Evolutionary conservation across 306 rosid species (phyloP).

Genomic region (Clitoria ternatea): DNA sequence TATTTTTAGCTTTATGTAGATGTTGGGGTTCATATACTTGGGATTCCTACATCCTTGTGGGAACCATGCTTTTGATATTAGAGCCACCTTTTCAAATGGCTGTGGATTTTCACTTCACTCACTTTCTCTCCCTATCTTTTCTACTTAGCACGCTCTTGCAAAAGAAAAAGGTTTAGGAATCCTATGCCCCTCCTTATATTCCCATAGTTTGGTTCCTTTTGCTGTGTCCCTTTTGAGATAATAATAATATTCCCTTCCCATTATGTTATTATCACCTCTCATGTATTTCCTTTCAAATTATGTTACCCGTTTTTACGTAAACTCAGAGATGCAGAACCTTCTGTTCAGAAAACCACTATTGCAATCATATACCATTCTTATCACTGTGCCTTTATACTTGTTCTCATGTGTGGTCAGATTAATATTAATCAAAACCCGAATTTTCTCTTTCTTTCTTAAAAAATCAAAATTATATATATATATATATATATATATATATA

Average conservation of each 20-base stretch:
- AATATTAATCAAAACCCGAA: neutral
- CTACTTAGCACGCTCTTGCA: conserved; percentile 56
- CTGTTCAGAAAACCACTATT: conserved; percentile 31
- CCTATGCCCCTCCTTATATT: conserved; percentile 85
- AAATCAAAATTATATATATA: too few species aligned
- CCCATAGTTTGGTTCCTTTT: conserved; percentile 61
- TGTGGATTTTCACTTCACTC: conserved; percentile 47
- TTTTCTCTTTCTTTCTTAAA: too few species aligned
- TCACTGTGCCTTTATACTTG: conserved; percentile 31
- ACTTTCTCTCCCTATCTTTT: conserved; percentile 66
- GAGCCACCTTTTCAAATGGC: conserved; percentile 66
- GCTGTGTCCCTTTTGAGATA: conserved; percentile 59
- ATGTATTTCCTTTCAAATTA: conserved; percentile 27
- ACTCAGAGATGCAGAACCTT: conserved; percentile 29
- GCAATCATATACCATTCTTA: conserved; percentile 24
- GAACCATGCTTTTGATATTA: conserved; percentile 53
- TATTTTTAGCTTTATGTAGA: conserved; percentile 56
- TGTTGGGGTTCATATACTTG: conserved; percentile 68
- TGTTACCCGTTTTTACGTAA: conserved; percentile 27
- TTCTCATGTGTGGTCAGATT: conserved; percentile 17
- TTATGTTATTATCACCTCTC: conserved; percentile 28
- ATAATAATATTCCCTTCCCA: conserved; percentile 46
- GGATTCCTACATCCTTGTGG: conserved; percentile 84
- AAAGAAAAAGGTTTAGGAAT: conserved; percentile 71
- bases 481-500: too few species aligned